Base-by-base conservation (phyloP, 139 green algal species). In the Volvox africanus region DNA sequence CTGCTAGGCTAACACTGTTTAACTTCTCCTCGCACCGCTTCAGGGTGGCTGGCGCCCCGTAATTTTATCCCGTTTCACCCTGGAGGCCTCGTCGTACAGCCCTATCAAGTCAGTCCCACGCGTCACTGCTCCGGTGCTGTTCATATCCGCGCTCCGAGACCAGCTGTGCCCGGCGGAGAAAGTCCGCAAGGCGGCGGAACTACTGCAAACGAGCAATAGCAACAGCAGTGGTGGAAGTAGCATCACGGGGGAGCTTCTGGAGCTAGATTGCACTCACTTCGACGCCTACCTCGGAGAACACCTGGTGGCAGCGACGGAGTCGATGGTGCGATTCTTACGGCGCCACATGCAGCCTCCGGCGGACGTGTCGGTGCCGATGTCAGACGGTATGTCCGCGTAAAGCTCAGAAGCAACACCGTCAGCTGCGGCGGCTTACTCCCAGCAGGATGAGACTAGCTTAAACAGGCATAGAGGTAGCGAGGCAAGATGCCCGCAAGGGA, bases 1-100 rank as follows among this genome's bases (percentile, higher is more conserved):
- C 11, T 26, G n/a, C n/a, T n/a, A n/a, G n/a, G n/a, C n/a, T n/a
- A n/a, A n/a, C n/a, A n/a, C 67, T 28, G 22, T 26, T 12, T 6
- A 75, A 26, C 67, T 28, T 3, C 11, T 75, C 14, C 22, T 75
- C 22, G 6, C 22, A 28, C 67, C 67, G 67, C 28, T 32, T 35
- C 80, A 93, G 92, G 94, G 94, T 28, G 94, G 92, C 19, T 96
- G 94, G 94, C 91, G 82, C 14, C 94, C 94, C 86, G 24, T 81
- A 26, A 71, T 79, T 0, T 88, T 89, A n/a, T 87, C 83, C 6
- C 79, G 88, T 17, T 85, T 94, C 13, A 82, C 87, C 1, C 73
- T 94, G n/a, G 94, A 95, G 33, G 76, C 87, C 19, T 88, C 82
- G 2, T 19, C 37, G 16, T 96, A 96, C 92, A 65, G 87, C 35